A percentile compares a stretch with the other conserved stretches of the same genome.
These are phyloP conservation scores for Barnettozyma californica DNA, from an alignment of 805 yeast species.

Conservation along the genomic window DNA sequence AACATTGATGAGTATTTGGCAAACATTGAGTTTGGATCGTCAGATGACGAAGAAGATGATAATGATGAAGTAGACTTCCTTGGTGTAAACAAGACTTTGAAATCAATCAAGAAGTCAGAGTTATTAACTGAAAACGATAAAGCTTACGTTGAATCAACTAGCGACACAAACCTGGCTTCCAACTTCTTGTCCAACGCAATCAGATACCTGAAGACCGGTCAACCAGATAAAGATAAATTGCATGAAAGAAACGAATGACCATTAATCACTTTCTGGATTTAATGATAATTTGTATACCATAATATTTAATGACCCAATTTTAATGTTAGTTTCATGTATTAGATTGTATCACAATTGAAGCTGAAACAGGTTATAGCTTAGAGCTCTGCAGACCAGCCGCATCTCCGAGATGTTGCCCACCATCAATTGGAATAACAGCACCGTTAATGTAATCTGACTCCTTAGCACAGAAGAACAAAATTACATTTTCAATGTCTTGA, in stretches of 20 bases:
- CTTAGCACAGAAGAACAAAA: constrained; percentile 50
- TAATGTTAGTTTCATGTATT: background rate
- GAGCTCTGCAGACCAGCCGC: constrained; percentile 7
- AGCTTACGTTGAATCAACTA: constrained; percentile 1
- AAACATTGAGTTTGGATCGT: constrained; percentile 16
- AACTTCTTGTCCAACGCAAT: constrained; percentile 16
- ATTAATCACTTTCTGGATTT: too few species aligned
- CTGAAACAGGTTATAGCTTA: background rate
- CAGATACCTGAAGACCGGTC: constrained; percentile 13
- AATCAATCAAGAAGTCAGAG: constrained; percentile 4
- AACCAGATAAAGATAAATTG: background rate
- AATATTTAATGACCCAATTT: background rate
- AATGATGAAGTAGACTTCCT: constrained; percentile 22
- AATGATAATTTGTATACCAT: too few species aligned
- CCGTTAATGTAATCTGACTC: constrained; percentile 64
- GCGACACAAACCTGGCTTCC: constrained; percentile 3
- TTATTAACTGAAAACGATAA: constrained; percentile 9
- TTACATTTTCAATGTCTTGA: constrained; percentile 51
- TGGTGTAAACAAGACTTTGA: constrained; percentile 18
- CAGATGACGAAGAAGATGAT: constrained; percentile 18
- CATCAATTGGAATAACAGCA: constrained; percentile 62
- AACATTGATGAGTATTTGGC: constrained; percentile 24
- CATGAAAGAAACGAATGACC: background rate
- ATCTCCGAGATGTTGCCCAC: constrained; percentile 50
- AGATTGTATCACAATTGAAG: background rate